Evolutionary conservation across 2,329 filamentous ascomycete species (phyloP).

Genomic region (Polychaeton citri): DNA sequence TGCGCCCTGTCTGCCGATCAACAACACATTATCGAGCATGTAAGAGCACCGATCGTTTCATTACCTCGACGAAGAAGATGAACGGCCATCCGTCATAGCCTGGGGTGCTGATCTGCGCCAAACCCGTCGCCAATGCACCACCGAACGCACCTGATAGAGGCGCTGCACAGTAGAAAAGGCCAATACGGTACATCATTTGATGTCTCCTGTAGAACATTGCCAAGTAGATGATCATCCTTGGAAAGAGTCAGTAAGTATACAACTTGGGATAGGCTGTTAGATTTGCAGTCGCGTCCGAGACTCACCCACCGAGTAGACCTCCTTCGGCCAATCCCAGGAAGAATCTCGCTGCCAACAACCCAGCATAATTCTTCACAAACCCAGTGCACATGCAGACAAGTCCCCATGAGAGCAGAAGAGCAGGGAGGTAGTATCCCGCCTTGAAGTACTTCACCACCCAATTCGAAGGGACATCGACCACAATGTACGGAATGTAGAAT

Average conservation of each 20-base stretch:
- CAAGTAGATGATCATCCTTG: slow-evolving; percentile 34
- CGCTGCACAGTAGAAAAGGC: slow-evolving; percentile 56
- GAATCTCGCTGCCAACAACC: slow-evolving; percentile 25
- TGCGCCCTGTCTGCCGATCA: slow-evolving; percentile 28
- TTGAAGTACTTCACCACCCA: slow-evolving; percentile 19
- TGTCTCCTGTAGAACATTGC: slow-evolving; percentile 63
- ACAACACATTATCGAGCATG: too few species aligned
- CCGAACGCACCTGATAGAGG: slow-evolving; percentile 59
- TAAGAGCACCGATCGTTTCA: too few species aligned
- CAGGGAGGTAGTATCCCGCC: slow-evolving; percentile 19
- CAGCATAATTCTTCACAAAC: slow-evolving; percentile 13
- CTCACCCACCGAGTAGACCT: slow-evolving; percentile 43
- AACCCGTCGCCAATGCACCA: slow-evolving; percentile 58
- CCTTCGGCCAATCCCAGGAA: slow-evolving; percentile 63
- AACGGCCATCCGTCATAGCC: slow-evolving; percentile 57
- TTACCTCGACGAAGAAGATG: slow-evolving; percentile 48
- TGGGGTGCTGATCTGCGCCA: slow-evolving; percentile 52
- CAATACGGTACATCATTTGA: slow-evolving; percentile 57
- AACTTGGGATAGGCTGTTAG: too few species aligned
- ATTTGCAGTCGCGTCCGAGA: slow-evolving; percentile 8
- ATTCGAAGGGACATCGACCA: slow-evolving; percentile 24
- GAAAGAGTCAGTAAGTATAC: too few species aligned
- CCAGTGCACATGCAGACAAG: slow-evolving; percentile 44
- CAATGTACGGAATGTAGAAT: slow-evolving; percentile 26
- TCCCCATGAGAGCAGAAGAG: slow-evolving; percentile 41